phyloP scores from a whole-genome alignment of 1,284 basidiomycete genomes.

The Vanrija sp. region DNA sequence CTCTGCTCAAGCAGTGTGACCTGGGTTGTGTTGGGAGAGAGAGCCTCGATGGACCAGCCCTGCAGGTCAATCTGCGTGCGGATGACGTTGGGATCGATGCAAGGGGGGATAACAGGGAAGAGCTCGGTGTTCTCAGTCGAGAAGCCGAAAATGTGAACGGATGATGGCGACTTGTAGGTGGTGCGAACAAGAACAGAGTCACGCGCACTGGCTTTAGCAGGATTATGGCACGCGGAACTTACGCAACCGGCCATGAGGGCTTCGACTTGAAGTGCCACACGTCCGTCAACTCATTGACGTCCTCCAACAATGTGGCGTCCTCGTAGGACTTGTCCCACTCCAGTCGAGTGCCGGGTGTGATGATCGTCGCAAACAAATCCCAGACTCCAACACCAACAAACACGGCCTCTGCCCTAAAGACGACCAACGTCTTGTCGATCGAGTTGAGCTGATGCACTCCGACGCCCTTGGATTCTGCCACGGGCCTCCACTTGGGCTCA shows the following conservation, averaged over 20 bases:
- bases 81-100: slow-evolving; percentile 68
- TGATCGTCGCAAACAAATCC: slow-evolving; percentile 89
- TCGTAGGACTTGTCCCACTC: slow-evolving; percentile 91
- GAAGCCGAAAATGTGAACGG: slow-evolving; percentile 93
- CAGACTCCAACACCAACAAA: slow-evolving; percentile 95
- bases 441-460: slow-evolving; percentile 94
- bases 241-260: slow-evolving; percentile 88
- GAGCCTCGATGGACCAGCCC: slow-evolving; percentile 93
- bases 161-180: slow-evolving; percentile 92
- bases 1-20: slow-evolving; percentile 94
- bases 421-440: slow-evolving; percentile 93
- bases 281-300: slow-evolving; percentile 86
- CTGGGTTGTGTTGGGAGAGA: slow-evolving; percentile 92
- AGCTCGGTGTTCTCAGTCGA: slow-evolving; percentile 84
- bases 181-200: slow-evolving; percentile 90
- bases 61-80: slow-evolving; percentile 92
- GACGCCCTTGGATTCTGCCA: slow-evolving; percentile 81
- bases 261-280: slow-evolving; percentile 87
- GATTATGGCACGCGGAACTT: slow-evolving; percentile 41
- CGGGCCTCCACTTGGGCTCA: slow-evolving; percentile 89
- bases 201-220: slow-evolving; percentile 61
- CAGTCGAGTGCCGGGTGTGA: slow-evolving; percentile 71
- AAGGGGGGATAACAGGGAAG: slow-evolving; percentile 72
- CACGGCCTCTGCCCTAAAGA: slow-evolving; percentile 93
- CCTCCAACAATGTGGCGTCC: slow-evolving; percentile 77